Evolutionary conservation across 1,284 basidiomycete species (phyloP).

Genomic region (Marasmius oreades): DNA sequence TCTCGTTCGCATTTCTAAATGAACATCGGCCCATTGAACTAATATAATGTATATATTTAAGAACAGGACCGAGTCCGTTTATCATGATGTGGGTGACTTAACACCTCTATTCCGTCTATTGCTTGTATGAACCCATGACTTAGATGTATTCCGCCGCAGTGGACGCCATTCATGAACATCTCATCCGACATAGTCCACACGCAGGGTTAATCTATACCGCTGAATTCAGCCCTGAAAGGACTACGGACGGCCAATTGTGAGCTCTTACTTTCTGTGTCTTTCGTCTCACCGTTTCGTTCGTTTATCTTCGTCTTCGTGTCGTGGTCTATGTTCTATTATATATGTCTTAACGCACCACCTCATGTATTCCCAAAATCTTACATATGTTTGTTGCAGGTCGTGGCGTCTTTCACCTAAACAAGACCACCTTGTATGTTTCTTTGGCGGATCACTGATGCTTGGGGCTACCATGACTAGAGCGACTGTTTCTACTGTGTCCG

Average conservation of each 20-base stretch:
- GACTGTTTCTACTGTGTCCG: slow-evolving; percentile 41
- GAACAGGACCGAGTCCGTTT: slow-evolving; percentile 77
- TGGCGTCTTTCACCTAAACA: slow-evolving; percentile 84
- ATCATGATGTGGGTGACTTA: slow-evolving; percentile 57
- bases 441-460: slow-evolving; percentile 88
- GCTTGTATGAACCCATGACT: slow-evolving; percentile 2
- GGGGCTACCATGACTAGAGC: slow-evolving; percentile 77
- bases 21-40: slow-evolving; percentile 10
- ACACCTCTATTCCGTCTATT: background rate
- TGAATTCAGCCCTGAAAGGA: slow-evolving; percentile 67
- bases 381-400: background rate
- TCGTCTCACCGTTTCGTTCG: too few relatives aligned
- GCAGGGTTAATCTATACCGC: slow-evolving; percentile 74
- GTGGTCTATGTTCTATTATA: too few relatives aligned
- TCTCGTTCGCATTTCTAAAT: background rate
- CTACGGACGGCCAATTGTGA: slow-evolving; percentile 26
- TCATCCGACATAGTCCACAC: slow-evolving; percentile 62
- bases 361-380: too few relatives aligned
- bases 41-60: too few relatives aligned
- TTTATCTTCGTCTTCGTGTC: too few relatives aligned
- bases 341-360: too few relatives aligned
- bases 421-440: slow-evolving; percentile 95
- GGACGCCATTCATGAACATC: slow-evolving; percentile 73
- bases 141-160: slow-evolving; percentile 89
- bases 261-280: too few relatives aligned